Evolutionary conservation across 345 rosid species (phyloP).

Genomic region (Linum trigynum): DNA sequence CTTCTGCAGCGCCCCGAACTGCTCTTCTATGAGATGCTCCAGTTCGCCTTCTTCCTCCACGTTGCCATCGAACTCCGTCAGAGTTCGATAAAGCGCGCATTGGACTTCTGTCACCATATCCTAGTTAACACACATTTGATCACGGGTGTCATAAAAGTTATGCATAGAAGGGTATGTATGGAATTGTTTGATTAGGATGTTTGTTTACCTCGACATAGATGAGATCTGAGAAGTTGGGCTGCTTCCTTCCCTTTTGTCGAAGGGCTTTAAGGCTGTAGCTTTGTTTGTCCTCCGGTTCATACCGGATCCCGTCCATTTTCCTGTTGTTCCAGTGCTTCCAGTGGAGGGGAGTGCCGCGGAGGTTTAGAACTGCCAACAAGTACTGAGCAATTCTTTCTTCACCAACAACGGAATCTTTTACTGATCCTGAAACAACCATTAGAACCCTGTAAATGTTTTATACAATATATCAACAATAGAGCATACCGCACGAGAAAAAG

Average conservation of each 20-base stretch:
- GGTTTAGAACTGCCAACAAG: constrained; percentile 69
- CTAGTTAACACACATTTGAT: constrained; percentile 16
- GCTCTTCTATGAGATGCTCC: constrained; percentile 72
- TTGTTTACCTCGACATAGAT: constrained; percentile 51
- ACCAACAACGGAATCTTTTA: constrained; percentile 90
- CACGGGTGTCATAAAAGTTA: background rate
- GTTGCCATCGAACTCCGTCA: constrained; percentile 61
- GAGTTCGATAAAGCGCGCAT: constrained; percentile 35
- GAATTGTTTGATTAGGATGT: too few relatives aligned
- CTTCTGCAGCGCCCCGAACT: constrained; percentile 65
- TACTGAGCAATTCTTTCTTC: constrained; percentile 83
- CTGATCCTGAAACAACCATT: constrained; percentile 41
- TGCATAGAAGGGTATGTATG: background rate
- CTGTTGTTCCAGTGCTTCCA: constrained; percentile 54
- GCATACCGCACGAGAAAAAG: background rate
- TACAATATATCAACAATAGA: background rate
- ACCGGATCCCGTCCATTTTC: constrained; percentile 35
- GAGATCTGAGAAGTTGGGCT: constrained; percentile 50
- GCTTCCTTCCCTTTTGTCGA: constrained; percentile 38
- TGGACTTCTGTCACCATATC: constrained; percentile 59
- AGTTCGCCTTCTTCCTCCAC: constrained; percentile 65
- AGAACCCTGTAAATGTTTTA: too few relatives aligned
- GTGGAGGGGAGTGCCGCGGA: constrained; percentile 74
- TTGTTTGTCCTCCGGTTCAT: constrained; percentile 38
- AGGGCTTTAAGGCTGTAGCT: constrained; percentile 55